phyloP scores from a whole-genome alignment of 2,329 filamentous ascomycete genomes.

The Daldinia sp. region DNA sequence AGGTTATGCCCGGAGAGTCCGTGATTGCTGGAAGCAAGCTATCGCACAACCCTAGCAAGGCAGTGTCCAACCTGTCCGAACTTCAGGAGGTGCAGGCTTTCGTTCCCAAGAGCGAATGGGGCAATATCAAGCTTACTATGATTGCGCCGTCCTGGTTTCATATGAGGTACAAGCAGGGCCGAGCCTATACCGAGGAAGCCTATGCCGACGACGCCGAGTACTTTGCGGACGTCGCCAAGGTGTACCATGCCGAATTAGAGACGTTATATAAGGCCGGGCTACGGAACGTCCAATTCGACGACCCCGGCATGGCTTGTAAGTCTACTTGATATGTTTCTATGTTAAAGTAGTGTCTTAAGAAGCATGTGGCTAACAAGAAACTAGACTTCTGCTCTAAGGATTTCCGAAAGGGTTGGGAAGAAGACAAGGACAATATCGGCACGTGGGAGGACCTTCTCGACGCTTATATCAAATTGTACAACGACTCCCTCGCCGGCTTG shows the following conservation, averaged over 20 bases:
- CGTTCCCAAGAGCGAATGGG: constrained; percentile 58
- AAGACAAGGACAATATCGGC: constrained; percentile 72
- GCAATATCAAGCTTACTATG: constrained; percentile 62
- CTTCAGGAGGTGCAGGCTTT: constrained; percentile 56
- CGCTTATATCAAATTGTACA: constrained; percentile 80
- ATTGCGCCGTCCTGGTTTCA: constrained; percentile 66
- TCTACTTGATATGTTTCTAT: constrained; percentile 18
- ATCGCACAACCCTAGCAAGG: constrained; percentile 52
- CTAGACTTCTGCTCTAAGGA: constrained; percentile 77
- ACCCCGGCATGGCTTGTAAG: constrained; percentile 72
- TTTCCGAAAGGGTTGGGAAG: constrained; percentile 74
- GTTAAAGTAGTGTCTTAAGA: neutral
- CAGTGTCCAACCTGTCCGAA: constrained; percentile 59
- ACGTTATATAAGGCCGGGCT: constrained; percentile 69
- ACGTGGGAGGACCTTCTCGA: constrained; percentile 76
- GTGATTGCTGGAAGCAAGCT: constrained; percentile 61
- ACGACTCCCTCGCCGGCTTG: constrained; percentile 70
- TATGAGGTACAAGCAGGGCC: constrained; percentile 62
- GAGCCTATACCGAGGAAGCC: constrained; percentile 63
- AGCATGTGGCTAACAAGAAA: neutral
- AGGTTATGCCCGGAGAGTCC: constrained; percentile 65
- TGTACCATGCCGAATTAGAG: constrained; percentile 69
- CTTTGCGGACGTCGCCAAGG: constrained; percentile 70
- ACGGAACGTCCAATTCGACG: constrained; percentile 73
- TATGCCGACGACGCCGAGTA: constrained; percentile 68